Evolutionary conservation across 345 rosid species (phyloP), one percentile per base, ranked within the genome.

Genomic region (Rhizophora apiculata): DNA sequence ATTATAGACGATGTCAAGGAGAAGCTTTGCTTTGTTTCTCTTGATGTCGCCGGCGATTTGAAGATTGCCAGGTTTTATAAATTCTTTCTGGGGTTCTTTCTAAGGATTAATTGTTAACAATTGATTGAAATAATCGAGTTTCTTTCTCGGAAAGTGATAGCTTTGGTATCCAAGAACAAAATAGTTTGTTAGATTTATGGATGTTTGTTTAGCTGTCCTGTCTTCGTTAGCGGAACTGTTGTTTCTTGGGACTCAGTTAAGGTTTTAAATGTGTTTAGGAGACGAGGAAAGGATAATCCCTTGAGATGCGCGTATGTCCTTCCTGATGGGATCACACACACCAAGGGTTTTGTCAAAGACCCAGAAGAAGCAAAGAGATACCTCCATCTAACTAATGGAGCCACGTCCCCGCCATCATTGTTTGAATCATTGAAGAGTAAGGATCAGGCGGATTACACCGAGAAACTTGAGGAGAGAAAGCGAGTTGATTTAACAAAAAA

Each of bases 1-100:
- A 52, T 89, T 2, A 85, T 91, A 74, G 98, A 94, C 63, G 95
- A 94, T 87, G 98, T 89, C 3, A 91, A 94, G 64, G 98, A 94
- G 89, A 89, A 86, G 79, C 87, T 94, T 59, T 94, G 96, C 77
- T 91, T 89, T 62, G 98, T 94, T 60, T 89, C 98, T 7, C 92
- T 87, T 43, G 88, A 94, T 55, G 84, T 89, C 59, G 77, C 73
- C 15, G 89, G 89, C 66, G 97, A 91, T 80, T 81, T 88, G 71
- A 76, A 78, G 67, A 67, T 87, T 62, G 87, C 95, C 32, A 79
- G 93, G 93, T 82, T 16, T 82, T 16, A 6, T 27, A 21, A 11
- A 56, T 56, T 24, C 6, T 27, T 21, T 21, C 29, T 22, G 30
- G 15, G 30, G 18, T 55, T 55, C 16, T 55, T 43, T 43, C 16